Conservation (phyloP, 257 asterid genomes). For the Anisodus tanguticus region DNA sequence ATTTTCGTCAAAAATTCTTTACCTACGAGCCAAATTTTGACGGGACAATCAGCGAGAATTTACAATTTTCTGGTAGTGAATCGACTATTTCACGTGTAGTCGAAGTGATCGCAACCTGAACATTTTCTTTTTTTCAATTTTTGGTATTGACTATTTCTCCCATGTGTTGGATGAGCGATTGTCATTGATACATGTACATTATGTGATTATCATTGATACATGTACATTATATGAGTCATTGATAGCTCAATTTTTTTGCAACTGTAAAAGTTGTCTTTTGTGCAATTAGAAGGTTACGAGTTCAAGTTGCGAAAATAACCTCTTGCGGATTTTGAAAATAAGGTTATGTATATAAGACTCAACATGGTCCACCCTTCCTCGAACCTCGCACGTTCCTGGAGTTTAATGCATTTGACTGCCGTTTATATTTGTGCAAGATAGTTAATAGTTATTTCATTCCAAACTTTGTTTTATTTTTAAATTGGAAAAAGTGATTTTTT, state of each 20-base stretch:
- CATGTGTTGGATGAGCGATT: neutral
- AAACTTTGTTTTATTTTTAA: too few species aligned
- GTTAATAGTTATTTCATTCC: neutral
- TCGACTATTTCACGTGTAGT: too few species aligned
- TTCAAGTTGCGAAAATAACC: neutral
- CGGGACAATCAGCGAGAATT: neutral
- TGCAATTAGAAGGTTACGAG: neutral
- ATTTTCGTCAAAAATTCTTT: neutral
- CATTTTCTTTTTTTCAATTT: neutral
- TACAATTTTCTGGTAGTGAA: neutral
- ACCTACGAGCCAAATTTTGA: neutral
- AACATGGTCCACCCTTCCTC: neutral
- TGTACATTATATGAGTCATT: neutral
- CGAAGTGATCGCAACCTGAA: neutral
- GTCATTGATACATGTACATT: neutral
- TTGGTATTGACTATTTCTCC: neutral
- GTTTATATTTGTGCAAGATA: neutral
- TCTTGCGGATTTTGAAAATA: neutral
- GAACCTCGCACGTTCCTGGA: rapidly evolving
- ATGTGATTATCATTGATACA: neutral
- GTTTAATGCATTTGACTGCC: neutral
- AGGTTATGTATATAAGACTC: too few species aligned
- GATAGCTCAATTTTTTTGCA: too few species aligned
- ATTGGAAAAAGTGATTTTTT: neutral
- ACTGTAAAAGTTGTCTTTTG: neutral